A percentile compares a stretch with the other conserved stretches of the same genome.
These are phyloP conservation scores for Lycium barbarum DNA, from an alignment of 257 asterid genomes.

Conservation along the genomic window DNA sequence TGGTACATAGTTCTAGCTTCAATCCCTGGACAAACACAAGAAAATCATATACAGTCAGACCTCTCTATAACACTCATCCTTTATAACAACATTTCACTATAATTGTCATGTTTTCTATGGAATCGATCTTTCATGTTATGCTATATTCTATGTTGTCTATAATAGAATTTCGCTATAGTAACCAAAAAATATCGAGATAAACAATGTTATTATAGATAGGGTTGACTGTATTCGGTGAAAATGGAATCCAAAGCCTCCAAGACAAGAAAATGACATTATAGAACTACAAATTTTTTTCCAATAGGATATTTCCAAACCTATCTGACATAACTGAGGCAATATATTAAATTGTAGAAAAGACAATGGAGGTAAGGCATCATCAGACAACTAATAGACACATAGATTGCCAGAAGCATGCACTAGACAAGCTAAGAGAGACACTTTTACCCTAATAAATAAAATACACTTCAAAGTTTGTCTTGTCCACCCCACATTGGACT, in stretches of 20 bases:
- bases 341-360: neutral
- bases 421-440: conserved; percentile 22
- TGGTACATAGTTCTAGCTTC: conserved; percentile 59
- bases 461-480: neutral
- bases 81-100: no score
- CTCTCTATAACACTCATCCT: no score
- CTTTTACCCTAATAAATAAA: neutral
- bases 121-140: no score
- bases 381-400: conserved; percentile 11
- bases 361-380: neutral
- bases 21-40: conserved; percentile 51
- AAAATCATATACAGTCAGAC: neutral
- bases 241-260: neutral
- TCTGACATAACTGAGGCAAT: conserved; percentile 14
- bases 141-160: no score
- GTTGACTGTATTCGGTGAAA: neutral
- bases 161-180: no score
- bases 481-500: neutral
- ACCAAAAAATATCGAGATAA: no score
- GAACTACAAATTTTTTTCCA: neutral
- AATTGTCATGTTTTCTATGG: no score
- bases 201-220: no score
- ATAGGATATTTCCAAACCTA: neutral
- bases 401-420: neutral
- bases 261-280: conserved; percentile 1